Base-by-base conservation (phyloP, 257 asterid genomes). In the Nicotiana tabacum region DNA sequence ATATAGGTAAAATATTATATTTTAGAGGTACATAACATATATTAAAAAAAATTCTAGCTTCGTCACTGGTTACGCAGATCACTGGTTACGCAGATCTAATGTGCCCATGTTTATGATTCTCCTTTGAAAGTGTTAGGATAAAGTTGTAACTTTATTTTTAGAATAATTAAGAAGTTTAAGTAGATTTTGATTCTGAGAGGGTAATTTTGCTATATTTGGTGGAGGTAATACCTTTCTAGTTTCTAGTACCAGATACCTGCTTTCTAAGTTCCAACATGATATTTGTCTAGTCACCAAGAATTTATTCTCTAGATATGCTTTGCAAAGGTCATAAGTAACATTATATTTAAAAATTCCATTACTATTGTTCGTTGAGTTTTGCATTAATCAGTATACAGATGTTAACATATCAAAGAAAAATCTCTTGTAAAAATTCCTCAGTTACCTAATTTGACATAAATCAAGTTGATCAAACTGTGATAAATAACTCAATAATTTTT, bases 251-350 rank as follows among this genome's bases (percentile, higher is more conserved):
- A 76, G 46, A 27, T 76, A 51, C 80, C 9, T 76, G 80, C 9
- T 76, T 4, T 74, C 1, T 27, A 51, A 24, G 62, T 76, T 76
- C 64, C 80, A 51, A 27, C 62, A 24, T 76, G 62, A 51, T 13
- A 15, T 51, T 74, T 51, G 0, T 76, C 9, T 27, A 29, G 65
- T 29, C 46, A 51, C 46, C 62, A 2, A 51, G 65, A 29, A 51
- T 76, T 51, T 51, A 51, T 76, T 76, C 80, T 16, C 65, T 17
- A 76, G 3, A 76, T 76, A 76, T 51, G 80, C 80, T 76, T 51
- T 76, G 27, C 80, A 51, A 13, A 7, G 2, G 46, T 27, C 39
- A 51, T 9, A 76, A 51, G 64, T 76, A 76, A 29, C 17, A 24
- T 29, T 76, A 48, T 51, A 27, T 6, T 74, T 12, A 48, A 12